phyloP scores from a whole-genome alignment of 2,329 filamentous ascomycete species.

The Neofusicoccum parvum region DNA sequence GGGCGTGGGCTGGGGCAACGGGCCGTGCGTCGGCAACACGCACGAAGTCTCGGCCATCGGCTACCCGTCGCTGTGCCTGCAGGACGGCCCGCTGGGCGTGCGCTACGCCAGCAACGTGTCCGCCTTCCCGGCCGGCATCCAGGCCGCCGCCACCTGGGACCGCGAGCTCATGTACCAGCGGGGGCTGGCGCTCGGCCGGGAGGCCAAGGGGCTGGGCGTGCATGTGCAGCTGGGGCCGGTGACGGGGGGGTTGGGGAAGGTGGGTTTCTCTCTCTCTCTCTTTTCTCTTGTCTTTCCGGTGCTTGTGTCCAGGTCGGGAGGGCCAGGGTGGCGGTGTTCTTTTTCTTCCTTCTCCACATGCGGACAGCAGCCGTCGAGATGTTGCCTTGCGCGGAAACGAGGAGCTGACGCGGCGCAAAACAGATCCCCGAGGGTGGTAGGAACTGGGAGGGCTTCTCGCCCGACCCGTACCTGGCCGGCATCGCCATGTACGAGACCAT shows the following conservation, averaged over 20 bases:
- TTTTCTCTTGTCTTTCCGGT: too few species aligned
- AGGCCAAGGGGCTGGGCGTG: constrained; percentile 46
- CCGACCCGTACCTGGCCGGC: constrained; percentile 49
- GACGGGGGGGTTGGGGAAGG: constrained; percentile 33
- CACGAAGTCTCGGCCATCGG: constrained; percentile 36
- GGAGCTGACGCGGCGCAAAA: background rate
- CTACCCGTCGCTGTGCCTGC: constrained; percentile 42
- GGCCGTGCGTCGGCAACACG: constrained; percentile 42
- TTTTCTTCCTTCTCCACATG: too few species aligned
- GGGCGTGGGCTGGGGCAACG: constrained; percentile 37
- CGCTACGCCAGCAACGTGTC: constrained; percentile 40
- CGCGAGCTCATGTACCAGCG: constrained; percentile 36
- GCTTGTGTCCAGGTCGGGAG: too few species aligned
- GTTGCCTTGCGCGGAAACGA: too few species aligned
- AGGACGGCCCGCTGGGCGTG: constrained; percentile 44
- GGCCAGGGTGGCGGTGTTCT: too few species aligned
- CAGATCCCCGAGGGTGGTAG: constrained; percentile 35
- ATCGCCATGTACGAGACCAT: constrained; percentile 44
- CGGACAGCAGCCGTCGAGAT: too few species aligned
- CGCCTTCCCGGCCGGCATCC: constrained; percentile 44
- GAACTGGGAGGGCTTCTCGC: constrained; percentile 49
- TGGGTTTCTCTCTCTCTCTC: background rate
- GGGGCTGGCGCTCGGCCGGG: constrained; percentile 38
- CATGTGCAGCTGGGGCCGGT: constrained; percentile 49
- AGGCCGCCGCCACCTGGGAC: constrained; percentile 43